Conservation (phyloP, 2,329 filamentous ascomycete species). For the Claviceps purpurea region DNA sequence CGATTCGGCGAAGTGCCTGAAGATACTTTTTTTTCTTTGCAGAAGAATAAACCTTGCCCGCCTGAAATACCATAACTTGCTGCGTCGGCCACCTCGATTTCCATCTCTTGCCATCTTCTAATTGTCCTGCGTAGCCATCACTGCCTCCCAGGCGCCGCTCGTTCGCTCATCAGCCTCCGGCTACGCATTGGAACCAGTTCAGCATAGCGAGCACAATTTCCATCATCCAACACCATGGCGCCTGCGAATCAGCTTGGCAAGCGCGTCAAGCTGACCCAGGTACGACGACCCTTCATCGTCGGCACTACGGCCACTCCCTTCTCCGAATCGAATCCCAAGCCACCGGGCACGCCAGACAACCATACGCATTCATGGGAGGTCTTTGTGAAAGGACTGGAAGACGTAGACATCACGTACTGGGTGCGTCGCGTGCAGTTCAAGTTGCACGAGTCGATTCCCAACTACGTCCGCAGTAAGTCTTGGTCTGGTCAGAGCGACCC, state of each 20-base stretch:
- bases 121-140: not conserved
- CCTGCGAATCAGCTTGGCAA: slow-evolving; percentile 45
- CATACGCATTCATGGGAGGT: slow-evolving; percentile 97
- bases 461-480: slow-evolving; percentile 62
- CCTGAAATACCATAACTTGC: no score
- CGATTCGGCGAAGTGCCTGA: no score
- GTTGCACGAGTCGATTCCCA: slow-evolving; percentile 90
- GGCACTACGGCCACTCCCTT: slow-evolving; percentile 70
- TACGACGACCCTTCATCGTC: slow-evolving; percentile 55
- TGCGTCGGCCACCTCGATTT: no score
- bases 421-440: slow-evolving; percentile 96
- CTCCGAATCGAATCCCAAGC: slow-evolving; percentile 68
- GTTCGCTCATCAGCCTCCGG: not conserved
- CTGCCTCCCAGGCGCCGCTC: not conserved
- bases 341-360: slow-evolving; percentile 64
- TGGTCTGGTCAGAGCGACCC: not conserved
- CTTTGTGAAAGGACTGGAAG: slow-evolving; percentile 81
- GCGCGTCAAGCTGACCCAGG: slow-evolving; percentile 52
- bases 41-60: no score
- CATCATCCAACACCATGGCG: slow-evolving; percentile 31
- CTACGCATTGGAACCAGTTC: not conserved
- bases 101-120: no score
- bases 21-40: no score
- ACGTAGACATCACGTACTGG: slow-evolving; percentile 89
- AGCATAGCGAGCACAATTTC: not conserved